Conservation (phyloP, 1,284 basidiomycete species). For the Ceratobasidium sp. region DNA sequence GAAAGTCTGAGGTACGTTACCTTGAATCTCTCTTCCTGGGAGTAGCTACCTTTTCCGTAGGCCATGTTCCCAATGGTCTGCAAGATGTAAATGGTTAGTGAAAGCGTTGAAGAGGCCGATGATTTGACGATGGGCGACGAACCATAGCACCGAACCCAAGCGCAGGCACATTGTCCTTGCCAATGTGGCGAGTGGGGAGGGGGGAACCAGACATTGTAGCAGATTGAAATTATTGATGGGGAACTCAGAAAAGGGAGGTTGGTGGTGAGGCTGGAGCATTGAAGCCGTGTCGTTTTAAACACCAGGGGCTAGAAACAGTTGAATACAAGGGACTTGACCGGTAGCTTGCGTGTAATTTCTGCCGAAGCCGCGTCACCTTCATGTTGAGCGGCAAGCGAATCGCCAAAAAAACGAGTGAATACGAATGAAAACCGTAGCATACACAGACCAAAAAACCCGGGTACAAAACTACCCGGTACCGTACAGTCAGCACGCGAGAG, state of each 20-base stretch:
- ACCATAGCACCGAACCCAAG: constrained; percentile 42
- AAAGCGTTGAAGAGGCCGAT: not conserved
- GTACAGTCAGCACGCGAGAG: too few relatives aligned
- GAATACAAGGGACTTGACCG: too few relatives aligned
- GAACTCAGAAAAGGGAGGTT: not conserved
- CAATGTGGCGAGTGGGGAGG: constrained; percentile 29
- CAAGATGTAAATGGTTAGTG: not conserved
- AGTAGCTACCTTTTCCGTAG: not conserved
- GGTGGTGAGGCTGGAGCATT: not conserved
- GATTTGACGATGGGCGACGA: not conserved
- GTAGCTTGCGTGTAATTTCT: too few relatives aligned
- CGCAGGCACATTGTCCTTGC: constrained; percentile 26
- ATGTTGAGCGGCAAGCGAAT: too few relatives aligned
- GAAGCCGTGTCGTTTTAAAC: not conserved
- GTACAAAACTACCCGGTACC: too few relatives aligned
- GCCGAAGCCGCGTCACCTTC: too few relatives aligned
- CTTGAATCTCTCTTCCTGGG: constrained; percentile 7
- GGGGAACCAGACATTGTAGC: not conserved
- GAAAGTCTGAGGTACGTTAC: not conserved
- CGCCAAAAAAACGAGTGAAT: too few relatives aligned
- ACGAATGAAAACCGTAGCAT: too few relatives aligned
- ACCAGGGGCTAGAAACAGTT: too few relatives aligned
- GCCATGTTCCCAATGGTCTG: constrained; percentile 1
- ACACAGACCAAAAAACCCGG: too few relatives aligned
- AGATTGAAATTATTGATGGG: not conserved